These are phyloP conservation scores for Ogataea nitratoaversa DNA, from an alignment of 805 yeast species.

Conservation along the genomic window DNA sequence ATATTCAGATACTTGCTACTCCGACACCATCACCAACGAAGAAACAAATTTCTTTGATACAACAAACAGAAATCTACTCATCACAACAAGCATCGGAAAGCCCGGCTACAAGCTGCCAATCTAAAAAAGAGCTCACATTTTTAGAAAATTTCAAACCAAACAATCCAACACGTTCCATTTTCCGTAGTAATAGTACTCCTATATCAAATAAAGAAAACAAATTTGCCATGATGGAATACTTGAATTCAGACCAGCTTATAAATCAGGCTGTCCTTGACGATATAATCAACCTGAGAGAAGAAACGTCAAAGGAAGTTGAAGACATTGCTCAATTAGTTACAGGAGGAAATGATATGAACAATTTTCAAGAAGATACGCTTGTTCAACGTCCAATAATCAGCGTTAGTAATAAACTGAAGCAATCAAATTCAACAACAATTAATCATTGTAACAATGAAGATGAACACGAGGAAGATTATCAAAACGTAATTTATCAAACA, in stretches of 20 bases:
- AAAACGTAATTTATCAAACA: not conserved
- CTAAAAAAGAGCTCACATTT: not conserved
- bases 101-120: not conserved
- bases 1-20: not conserved
- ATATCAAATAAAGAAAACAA: not conserved
- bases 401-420: too few relatives aligned
- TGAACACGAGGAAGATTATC: not conserved
- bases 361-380: not conserved
- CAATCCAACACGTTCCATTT: not conserved
- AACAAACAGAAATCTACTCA: not conserved
- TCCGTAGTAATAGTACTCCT: conserved; percentile 1
- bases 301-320: not conserved
- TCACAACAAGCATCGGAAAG: not conserved
- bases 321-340: not conserved
- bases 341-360: not conserved
- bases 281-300: not conserved
- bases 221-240: not conserved
- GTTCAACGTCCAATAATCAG: too few relatives aligned
- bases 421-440: too few relatives aligned
- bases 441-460: not conserved
- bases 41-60: too few relatives aligned
- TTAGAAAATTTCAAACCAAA: not conserved
- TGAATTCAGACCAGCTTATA: too few relatives aligned
- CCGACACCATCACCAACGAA: not conserved
- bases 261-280: too few relatives aligned